These are phyloP conservation scores for Exophiala calicioides DNA, from an alignment of 2,329 filamentous ascomycete genomes.

Conservation along the genomic window DNA sequence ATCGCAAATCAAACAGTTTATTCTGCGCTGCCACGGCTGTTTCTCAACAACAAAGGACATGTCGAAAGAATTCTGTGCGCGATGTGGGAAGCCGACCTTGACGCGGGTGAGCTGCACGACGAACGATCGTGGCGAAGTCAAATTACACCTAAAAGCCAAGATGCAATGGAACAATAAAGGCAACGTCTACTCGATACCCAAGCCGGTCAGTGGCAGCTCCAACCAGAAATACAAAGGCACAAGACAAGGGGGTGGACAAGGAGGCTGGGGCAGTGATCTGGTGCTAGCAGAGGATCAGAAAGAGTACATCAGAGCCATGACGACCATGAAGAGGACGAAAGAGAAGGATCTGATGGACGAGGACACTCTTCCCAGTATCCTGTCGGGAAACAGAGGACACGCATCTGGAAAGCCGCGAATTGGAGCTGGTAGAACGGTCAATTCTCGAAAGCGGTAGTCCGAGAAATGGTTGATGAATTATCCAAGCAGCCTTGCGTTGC, in stretches of 20 bases:
- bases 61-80: constrained; percentile 86
- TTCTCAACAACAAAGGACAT: constrained; percentile 83
- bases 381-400: constrained; percentile 74
- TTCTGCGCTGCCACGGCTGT: constrained; percentile 91
- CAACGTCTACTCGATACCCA: constrained; percentile 89
- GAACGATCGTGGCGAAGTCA: constrained; percentile 75
- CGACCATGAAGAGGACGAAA: constrained; percentile 65
- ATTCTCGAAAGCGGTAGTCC: constrained; percentile 63
- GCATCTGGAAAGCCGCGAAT: constrained; percentile 70
- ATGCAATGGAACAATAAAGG: constrained; percentile 96
- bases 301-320: constrained; percentile 71
- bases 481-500: too few species aligned
- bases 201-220: constrained; percentile 77
- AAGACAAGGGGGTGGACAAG: constrained; percentile 69
- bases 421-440: constrained; percentile 83
- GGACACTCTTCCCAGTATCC: constrained; percentile 81
- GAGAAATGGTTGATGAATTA: too few species aligned
- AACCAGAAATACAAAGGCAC: constrained; percentile 68
- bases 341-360: constrained; percentile 90
- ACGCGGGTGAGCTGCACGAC: constrained; percentile 85
- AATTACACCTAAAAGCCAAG: constrained; percentile 85
- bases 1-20: constrained; percentile 80
- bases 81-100: constrained; percentile 84
- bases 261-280: constrained; percentile 80
- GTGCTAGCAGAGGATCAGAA: constrained; percentile 95